Evolutionary conservation across 768 basidiomycete species (phyloP).

Genomic region (Suillus weaverae): DNA sequence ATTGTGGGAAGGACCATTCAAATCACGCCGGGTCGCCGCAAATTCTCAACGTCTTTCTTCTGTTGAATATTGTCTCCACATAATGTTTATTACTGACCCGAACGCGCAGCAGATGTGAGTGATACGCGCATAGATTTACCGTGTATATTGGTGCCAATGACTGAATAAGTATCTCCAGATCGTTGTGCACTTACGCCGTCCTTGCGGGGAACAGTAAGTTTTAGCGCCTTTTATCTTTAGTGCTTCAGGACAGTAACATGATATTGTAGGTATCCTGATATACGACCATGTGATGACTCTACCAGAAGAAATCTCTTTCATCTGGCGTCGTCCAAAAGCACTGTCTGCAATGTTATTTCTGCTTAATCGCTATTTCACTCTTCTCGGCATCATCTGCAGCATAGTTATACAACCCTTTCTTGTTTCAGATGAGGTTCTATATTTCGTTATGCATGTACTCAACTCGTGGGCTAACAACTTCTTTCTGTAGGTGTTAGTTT

Average conservation of each 20-base stretch:
- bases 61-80: neutral
- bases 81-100: neutral
- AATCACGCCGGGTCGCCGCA: neutral
- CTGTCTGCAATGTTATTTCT: neutral
- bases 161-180: neutral
- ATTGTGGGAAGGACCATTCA: neutral
- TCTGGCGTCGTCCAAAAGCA: neutral
- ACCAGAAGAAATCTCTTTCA: neutral
- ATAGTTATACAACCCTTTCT: neutral
- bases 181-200: neutral
- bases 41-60: neutral
- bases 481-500: constrained; percentile 3
- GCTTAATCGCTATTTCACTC: neutral
- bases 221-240: neutral
- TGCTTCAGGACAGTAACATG: neutral
- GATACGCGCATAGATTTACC: neutral
- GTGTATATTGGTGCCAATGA: neutral
- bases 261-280: neutral
- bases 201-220: neutral
- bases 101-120: neutral
- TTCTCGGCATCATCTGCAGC: neutral
- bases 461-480: neutral
- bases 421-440: neutral
- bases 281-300: neutral
- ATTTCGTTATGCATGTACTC: neutral